Conservation (phyloP, 805 yeast genomes). For the Maudiozyma bulderi region DNA sequence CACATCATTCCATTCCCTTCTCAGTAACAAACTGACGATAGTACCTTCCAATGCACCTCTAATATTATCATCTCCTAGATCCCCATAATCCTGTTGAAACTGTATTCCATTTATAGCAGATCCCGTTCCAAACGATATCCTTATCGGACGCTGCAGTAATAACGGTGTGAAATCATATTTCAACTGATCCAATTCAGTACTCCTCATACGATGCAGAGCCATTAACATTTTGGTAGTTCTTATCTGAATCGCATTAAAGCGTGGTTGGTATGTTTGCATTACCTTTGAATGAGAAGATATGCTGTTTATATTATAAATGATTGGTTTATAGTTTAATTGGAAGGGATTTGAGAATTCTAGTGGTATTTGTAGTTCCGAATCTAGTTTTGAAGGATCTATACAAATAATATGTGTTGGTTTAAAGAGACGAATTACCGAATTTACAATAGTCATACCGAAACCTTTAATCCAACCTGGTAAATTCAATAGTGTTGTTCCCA, state of each 20-base stretch:
- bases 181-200: background rate
- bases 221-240: slow-evolving; percentile 42
- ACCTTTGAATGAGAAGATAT: background rate
- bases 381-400: slow-evolving; percentile 33
- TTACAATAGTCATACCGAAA: slow-evolving; percentile 61
- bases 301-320: slow-evolving; percentile 21
- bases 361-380: slow-evolving; percentile 23
- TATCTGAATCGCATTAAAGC: slow-evolving; percentile 42
- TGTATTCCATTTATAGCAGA: slow-evolving; percentile 32
- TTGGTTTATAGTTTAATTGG: slow-evolving; percentile 24
- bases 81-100: slow-evolving; percentile 27
- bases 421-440: slow-evolving; percentile 34
- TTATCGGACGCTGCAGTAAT: slow-evolving; percentile 32
- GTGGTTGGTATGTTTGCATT: slow-evolving; percentile 5
- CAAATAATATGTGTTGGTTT: slow-evolving; percentile 51
- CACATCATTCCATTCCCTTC: background rate
- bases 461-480: slow-evolving; percentile 93
- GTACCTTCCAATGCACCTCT: slow-evolving; percentile 30
- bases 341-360: slow-evolving; percentile 20
- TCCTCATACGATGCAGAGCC: slow-evolving; percentile 40
- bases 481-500: slow-evolving; percentile 48
- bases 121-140: slow-evolving; percentile 29
- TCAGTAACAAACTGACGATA: slow-evolving; percentile 26
- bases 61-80: slow-evolving; percentile 28
- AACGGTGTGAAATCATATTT: slow-evolving; percentile 37